A percentile compares a stretch with the other conserved stretches of the same genome.
Evolutionary conservation across 2,329 filamentous ascomycete species (phyloP).

Genomic region (Botrytis hyacinthi): DNA sequence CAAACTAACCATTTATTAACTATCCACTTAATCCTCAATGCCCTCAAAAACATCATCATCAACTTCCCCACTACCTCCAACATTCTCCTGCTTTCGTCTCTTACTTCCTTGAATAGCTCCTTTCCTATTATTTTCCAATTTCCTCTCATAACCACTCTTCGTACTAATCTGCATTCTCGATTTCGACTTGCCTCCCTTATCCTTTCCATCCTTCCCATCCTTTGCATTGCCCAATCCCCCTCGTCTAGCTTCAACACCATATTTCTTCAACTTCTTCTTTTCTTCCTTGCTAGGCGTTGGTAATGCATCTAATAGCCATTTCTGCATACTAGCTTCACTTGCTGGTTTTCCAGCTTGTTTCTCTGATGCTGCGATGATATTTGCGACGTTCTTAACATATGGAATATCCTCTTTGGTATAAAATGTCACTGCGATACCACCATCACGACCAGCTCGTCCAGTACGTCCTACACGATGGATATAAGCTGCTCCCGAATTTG

Average conservation of each 20-base stretch:
- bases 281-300: slow-evolving; percentile 82
- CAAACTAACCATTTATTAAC: not conserved
- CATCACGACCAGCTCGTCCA: slow-evolving; percentile 80
- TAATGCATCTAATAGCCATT: slow-evolving; percentile 85
- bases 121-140: slow-evolving; percentile 63
- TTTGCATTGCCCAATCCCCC: slow-evolving; percentile 41
- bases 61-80: slow-evolving; percentile 28
- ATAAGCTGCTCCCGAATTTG: slow-evolving; percentile 84
- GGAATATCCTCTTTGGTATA: slow-evolving; percentile 95
- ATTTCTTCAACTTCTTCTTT: slow-evolving; percentile 75
- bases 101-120: slow-evolving; percentile 63
- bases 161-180: slow-evolving; percentile 67
- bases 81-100: slow-evolving; percentile 45
- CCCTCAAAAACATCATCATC: slow-evolving; percentile 46
- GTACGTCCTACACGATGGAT: slow-evolving; percentile 92
- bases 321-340: slow-evolving; percentile 60
- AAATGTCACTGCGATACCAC: slow-evolving; percentile 87
- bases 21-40: slow-evolving; percentile 43
- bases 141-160: slow-evolving; percentile 73
- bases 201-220: slow-evolving; percentile 42
- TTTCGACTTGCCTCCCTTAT: slow-evolving; percentile 31
- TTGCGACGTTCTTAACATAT: slow-evolving; percentile 85
- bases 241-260: slow-evolving; percentile 73
- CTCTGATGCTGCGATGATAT: slow-evolving; percentile 83
- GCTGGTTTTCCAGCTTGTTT: slow-evolving; percentile 59